Base-by-base conservation (phyloP, 2,329 filamentous ascomycete species). In the Xylariaceae sp. region DNA sequence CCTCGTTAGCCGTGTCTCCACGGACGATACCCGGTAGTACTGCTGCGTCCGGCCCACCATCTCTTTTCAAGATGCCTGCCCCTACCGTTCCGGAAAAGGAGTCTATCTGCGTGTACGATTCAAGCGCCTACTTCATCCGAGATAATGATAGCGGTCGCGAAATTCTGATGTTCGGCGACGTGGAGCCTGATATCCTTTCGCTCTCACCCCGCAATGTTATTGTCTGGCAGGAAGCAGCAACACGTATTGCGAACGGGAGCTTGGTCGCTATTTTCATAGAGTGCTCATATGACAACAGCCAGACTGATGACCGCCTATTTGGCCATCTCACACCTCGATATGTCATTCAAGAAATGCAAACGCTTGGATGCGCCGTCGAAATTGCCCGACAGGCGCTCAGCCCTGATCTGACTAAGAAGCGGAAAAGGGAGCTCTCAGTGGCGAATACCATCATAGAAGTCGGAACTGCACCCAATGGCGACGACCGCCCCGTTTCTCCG, bases 91-190 rank as follows among this genome's bases (percentile, higher is more conserved):
- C 69, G 44, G 71, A 73, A n/a, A 73, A 72, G 54, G 81, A 85
- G 58, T 77, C 75, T 15, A 69, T 81, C 39, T 92, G 88, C 66
- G 88, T 92, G 1, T 88, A 90, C 61, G 91, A 97, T 72, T 96
- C 90, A 64, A 94, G 92, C 15, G 93, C 91, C 0, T 97, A 92
- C 74, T 97, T 99, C 73, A 89, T 99, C 64, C 88, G 90, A 44
- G 89, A 94, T 61, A 78, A 87, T 39, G 72, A 76, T 0, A 88
- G 85, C 0, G 82, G 84, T 1, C 82, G 82, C 37, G 93, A 99
- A 74, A 84, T 97, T 2, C 83, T 99, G 61, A 89, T 99, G 53
- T 97, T 97, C 71, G 94, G 94, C 15, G 94, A 99, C 66, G 90
- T 97, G 44, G 94, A 99, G 71, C 92, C 94, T 0, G 94, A 99